Percentiles rank a stretch among this genome's conserved stretches.
Evolutionary conservation across 257 asterid genomes (phyloP).

Genomic region (Catharanthus roseus): DNA sequence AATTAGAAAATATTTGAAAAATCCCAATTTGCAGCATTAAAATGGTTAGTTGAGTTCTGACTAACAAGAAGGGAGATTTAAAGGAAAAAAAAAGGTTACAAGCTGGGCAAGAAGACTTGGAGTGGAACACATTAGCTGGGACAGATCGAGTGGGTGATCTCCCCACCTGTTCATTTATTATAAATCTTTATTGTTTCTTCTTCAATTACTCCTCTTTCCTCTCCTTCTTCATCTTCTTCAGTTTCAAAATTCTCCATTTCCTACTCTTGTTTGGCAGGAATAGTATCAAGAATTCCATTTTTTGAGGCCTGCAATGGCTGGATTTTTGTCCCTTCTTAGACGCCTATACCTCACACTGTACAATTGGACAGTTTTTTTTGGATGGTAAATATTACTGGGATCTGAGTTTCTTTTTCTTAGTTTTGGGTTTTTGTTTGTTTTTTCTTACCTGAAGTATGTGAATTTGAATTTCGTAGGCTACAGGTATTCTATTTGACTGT

Average conservation of each 20-base stretch:
- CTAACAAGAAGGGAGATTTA: too few relatives aligned
- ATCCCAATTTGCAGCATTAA: too few relatives aligned
- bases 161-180: conserved; percentile 1
- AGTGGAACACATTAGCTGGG: neutral
- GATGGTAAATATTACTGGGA: conserved; percentile 45
- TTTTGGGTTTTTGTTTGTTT: neutral
- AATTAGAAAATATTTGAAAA: too few relatives aligned
- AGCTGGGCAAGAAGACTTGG: too few relatives aligned
- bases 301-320: conserved; percentile 46
- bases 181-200: neutral
- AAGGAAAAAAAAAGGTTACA: too few relatives aligned
- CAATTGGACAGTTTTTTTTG: conserved; percentile 76
- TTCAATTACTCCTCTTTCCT: neutral
- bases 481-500: conserved; percentile 72
- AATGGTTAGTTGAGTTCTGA: too few relatives aligned
- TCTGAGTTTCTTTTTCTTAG: conserved; percentile 4
- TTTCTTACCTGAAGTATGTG: neutral
- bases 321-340: conserved; percentile 39
- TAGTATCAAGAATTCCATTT: neutral
- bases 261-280: neutral
- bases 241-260: neutral
- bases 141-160: conserved; percentile 18
- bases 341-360: conserved; percentile 67
- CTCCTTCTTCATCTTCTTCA: neutral
- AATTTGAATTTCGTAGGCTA: conserved; percentile 26